Conservation (phyloP, 2,329 filamentous ascomycete species). For the Claviceps sp. region DNA sequence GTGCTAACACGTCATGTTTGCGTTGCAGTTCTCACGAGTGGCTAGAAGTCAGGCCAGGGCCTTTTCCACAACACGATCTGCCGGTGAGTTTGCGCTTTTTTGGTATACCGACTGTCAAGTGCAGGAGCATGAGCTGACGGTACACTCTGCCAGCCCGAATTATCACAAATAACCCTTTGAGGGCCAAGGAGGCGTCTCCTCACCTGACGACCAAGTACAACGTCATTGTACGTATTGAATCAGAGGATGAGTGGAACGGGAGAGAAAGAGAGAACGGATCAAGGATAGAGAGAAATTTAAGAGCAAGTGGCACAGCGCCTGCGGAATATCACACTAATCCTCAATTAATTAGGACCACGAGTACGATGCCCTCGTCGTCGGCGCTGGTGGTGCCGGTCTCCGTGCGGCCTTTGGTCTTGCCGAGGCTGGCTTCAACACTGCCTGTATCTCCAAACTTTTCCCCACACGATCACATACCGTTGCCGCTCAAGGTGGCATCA, state of each 20-base stretch:
- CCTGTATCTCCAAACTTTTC: slow-evolving; percentile 78
- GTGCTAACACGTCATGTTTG: not conserved
- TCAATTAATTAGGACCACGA: slow-evolving; percentile 61
- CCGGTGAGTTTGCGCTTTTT: slow-evolving; percentile 39
- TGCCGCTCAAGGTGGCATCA: slow-evolving; percentile 72
- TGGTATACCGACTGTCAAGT: not conserved
- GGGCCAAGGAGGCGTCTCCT: slow-evolving; percentile 84
- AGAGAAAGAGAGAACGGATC: not conserved
- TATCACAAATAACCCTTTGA: slow-evolving; percentile 70
- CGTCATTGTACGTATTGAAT: slow-evolving; percentile 57
- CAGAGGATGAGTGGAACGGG: not conserved
- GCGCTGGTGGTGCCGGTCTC: slow-evolving; percentile 68
- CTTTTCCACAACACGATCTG: slow-evolving; percentile 78
- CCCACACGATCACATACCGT: slow-evolving; percentile 77
- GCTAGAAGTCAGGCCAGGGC: slow-evolving; percentile 54
- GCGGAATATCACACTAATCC: not conserved
- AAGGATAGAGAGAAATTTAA: not conserved
- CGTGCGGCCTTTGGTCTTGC: slow-evolving; percentile 76
- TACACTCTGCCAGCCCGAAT: slow-evolving; percentile 50
- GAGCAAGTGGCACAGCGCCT: not conserved
- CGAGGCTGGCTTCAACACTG: slow-evolving; percentile 80
- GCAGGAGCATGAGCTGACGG: not conserved
- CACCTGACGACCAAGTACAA: slow-evolving; percentile 84
- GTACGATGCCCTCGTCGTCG: slow-evolving; percentile 93
- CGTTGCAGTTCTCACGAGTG: slow-evolving; percentile 45